Conservation (phyloP, 2,329 filamentous ascomycete genomes). For the Cladosporium sp. region DNA sequence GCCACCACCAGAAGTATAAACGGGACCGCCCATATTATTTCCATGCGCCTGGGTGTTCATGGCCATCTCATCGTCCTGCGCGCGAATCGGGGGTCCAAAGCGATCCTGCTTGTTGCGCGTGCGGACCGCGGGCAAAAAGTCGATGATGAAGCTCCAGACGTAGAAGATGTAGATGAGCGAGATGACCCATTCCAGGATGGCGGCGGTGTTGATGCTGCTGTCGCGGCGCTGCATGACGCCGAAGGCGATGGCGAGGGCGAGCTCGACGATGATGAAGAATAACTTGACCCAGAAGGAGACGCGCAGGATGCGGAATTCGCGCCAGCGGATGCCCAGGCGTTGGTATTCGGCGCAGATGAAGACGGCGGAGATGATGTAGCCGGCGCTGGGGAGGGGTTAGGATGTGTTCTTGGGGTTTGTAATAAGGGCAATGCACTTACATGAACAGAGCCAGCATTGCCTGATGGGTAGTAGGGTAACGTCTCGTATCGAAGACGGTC, state of each 20-base stretch:
- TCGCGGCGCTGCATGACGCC: conserved; percentile 47
- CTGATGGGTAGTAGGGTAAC: conserved; percentile 64
- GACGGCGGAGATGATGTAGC: conserved; percentile 79
- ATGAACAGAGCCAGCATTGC: conserved; percentile 81
- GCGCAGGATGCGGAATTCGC: conserved; percentile 67
- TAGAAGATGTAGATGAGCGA: conserved; percentile 86
- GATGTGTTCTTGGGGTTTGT: neutral
- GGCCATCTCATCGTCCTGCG: conserved; percentile 29
- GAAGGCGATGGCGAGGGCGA: conserved; percentile 71
- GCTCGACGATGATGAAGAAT: conserved; percentile 74
- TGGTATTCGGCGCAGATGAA: conserved; percentile 91
- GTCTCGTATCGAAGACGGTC: conserved; percentile 78
- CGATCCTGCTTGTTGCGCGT: conserved; percentile 47
- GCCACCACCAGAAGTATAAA: conserved; percentile 26
- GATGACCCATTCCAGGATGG: conserved; percentile 75
- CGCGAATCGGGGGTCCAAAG: conserved; percentile 34
- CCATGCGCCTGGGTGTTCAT: conserved; percentile 24
- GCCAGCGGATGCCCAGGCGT: conserved; percentile 74
- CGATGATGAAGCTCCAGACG: conserved; percentile 73
- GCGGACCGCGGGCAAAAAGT: conserved; percentile 73
- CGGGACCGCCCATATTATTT: conserved; percentile 29
- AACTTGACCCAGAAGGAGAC: conserved; percentile 86
- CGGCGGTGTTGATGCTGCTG: conserved; percentile 60
- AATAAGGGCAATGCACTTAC: conserved; percentile 24
- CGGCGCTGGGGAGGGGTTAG: conserved; percentile 40